Percentiles rank a stretch among this genome's conserved stretches.
Conservation (phyloP, 768 basidiomycete genomes). For the Filobasidium floriforme region DNA sequence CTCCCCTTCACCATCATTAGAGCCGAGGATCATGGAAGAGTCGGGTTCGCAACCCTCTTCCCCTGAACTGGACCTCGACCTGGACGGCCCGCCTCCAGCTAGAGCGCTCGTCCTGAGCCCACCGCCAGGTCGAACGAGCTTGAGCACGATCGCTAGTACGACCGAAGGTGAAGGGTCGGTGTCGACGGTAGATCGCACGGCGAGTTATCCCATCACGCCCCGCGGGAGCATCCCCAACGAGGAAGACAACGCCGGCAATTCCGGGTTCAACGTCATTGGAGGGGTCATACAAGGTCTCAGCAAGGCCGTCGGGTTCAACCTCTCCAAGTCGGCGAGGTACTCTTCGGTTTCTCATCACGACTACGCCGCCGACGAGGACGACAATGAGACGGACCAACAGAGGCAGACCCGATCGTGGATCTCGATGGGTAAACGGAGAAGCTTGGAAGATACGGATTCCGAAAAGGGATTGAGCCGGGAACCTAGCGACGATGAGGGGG, state of each 20-base stretch:
- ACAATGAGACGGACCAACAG: neutral
- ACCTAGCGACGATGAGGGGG: neutral
- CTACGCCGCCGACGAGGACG: neutral
- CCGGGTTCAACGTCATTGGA: neutral
- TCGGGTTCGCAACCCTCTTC: neutral
- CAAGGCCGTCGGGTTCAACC: slow-evolving; percentile 2
- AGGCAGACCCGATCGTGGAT: neutral
- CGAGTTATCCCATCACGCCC: neutral
- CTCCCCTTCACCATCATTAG: neutral
- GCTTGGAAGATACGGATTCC: slow-evolving; percentile 2
- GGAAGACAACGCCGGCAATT: neutral
- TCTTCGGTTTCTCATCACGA: neutral
- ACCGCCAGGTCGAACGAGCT: neutral
- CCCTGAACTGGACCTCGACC: neutral
- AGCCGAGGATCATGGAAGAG: slow-evolving; percentile 4
- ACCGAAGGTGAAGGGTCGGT: neutral
- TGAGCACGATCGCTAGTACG: neutral
- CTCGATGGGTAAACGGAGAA: slow-evolving; percentile 4
- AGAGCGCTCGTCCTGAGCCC: neutral
- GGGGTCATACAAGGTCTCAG: neutral
- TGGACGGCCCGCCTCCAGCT: neutral
- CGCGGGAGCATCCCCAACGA: neutral
- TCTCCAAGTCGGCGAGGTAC: neutral
- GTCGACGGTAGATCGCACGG: neutral
- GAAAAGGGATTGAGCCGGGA: slow-evolving; percentile 4